Conservation (phyloP, 257 asterid species). For the Sherardia arvensis region DNA sequence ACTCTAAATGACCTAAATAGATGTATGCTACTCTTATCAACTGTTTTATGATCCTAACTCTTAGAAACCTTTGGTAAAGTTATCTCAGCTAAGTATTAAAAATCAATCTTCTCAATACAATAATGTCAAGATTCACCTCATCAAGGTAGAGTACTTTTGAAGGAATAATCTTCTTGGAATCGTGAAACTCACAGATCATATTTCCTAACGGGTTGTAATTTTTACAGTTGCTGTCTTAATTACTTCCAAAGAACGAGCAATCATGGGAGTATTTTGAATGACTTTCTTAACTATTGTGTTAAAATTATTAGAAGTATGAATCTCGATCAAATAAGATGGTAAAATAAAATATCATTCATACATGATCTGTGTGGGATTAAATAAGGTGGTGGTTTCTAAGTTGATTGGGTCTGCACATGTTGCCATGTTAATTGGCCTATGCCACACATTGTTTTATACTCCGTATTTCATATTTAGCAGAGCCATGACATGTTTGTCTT, state of each 20-base stretch:
- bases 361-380: background rate
- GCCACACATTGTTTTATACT: background rate
- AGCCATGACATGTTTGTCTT: background rate
- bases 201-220: background rate
- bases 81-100: background rate
- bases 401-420: background rate
- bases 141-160: background rate
- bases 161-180: background rate
- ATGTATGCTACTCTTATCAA: slow-evolving; percentile 1
- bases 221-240: background rate
- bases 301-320: background rate
- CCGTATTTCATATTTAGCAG: background rate
- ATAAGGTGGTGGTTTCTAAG: background rate
- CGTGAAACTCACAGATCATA: background rate
- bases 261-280: too few relatives aligned
- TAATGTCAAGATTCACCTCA: background rate
- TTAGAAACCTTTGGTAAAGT: background rate
- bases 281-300: too few relatives aligned
- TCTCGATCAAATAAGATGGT: too few relatives aligned
- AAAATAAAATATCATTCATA: too few relatives aligned
- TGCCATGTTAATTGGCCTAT: background rate
- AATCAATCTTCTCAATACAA: background rate
- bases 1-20: background rate
- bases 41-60: background rate
- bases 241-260: too few relatives aligned